phyloP scores from a whole-genome alignment of 345 rosid species.

The Brassica incana region DNA sequence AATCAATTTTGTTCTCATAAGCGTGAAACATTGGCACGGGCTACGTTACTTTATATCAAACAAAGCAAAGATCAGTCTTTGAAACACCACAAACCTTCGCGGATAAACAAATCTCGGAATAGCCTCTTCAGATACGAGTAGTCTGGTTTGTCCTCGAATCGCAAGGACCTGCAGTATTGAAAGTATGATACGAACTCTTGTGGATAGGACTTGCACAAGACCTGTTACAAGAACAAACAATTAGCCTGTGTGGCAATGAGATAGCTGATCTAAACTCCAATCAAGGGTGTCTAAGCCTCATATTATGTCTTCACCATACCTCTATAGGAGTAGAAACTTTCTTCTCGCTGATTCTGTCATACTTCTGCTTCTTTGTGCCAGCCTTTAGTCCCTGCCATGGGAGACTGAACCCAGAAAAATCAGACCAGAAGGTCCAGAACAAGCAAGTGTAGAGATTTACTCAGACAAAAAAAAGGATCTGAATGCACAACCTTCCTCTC shows the following conservation, averaged over 20 bases:
- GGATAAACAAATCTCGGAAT: slow-evolving; percentile 71
- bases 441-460: not conserved
- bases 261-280: slow-evolving; percentile 1
- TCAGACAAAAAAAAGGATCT: not conserved
- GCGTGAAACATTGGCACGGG: not conserved
- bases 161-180: slow-evolving; percentile 81
- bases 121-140: slow-evolving; percentile 81
- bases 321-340: slow-evolving; percentile 90
- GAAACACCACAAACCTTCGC: slow-evolving; percentile 59
- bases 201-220: slow-evolving; percentile 70
- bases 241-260: slow-evolving; percentile 5
- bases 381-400: slow-evolving; percentile 97
- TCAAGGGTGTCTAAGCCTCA: slow-evolving; percentile 10
- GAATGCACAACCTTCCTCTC: slow-evolving; percentile 67
- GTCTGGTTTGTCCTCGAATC: slow-evolving; percentile 84
- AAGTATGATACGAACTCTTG: slow-evolving; percentile 81
- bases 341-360: slow-evolving; percentile 87
- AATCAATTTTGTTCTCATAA: not conserved
- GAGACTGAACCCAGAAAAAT: slow-evolving; percentile 48
- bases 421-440: slow-evolving; percentile 4
- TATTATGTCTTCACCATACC: slow-evolving; percentile 44
- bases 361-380: slow-evolving; percentile 85
- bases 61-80: not conserved
- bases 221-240: slow-evolving; percentile 42
- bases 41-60: not conserved